A percentile compares a stretch with the other conserved stretches of the same genome.
Conservation (phyloP, 73 alveolate genomes). For the Tetrahymena elliotti region DNA sequence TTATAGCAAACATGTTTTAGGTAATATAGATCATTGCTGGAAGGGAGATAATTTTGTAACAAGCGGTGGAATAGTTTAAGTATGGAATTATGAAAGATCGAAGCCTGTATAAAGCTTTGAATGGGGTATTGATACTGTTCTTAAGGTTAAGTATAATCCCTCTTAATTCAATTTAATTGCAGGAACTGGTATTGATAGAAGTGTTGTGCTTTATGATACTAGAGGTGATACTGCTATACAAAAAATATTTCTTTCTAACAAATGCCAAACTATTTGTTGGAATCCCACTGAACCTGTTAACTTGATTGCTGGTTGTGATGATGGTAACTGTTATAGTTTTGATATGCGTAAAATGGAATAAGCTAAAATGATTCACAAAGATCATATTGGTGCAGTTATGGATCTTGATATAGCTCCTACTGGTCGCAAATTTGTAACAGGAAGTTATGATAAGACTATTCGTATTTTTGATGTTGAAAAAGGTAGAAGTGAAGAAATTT, state of each 20-base stretch:
- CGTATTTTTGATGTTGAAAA: slow-evolving; percentile 81
- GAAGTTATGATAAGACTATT: slow-evolving; percentile 91
- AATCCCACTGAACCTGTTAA: slow-evolving; percentile 97
- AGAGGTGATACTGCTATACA: slow-evolving; percentile 84
- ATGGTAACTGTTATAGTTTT: slow-evolving; percentile 91
- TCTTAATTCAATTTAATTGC: slow-evolving; percentile 75
- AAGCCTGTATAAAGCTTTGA: slow-evolving; percentile 80
- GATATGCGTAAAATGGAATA: slow-evolving; percentile 92
- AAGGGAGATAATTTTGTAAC: slow-evolving; percentile 29
- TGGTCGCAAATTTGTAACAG: slow-evolving; percentile 97
- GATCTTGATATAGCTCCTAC: slow-evolving; percentile 90
- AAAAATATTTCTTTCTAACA: slow-evolving; percentile 79
- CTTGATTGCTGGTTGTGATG: slow-evolving; percentile 95
- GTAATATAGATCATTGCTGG: slow-evolving; percentile 24
- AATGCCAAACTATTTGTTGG: slow-evolving; percentile 89
- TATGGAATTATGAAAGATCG: slow-evolving; percentile 95
- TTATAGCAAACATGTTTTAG: slow-evolving; percentile 16
- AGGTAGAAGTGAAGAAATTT: slow-evolving; percentile 89
- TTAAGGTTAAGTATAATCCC: slow-evolving; percentile 85
- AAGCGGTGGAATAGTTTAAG: slow-evolving; percentile 76
- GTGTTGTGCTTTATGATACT: slow-evolving; percentile 82
- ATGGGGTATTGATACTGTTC: slow-evolving; percentile 91
- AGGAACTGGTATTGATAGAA: slow-evolving; percentile 82
- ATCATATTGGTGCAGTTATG: slow-evolving; percentile 92
- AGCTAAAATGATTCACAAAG: slow-evolving; percentile 93